Conservation (phyloP, 2,329 filamentous ascomycete species). For the Nothophaeocryptopus gaeumannii region DNA sequence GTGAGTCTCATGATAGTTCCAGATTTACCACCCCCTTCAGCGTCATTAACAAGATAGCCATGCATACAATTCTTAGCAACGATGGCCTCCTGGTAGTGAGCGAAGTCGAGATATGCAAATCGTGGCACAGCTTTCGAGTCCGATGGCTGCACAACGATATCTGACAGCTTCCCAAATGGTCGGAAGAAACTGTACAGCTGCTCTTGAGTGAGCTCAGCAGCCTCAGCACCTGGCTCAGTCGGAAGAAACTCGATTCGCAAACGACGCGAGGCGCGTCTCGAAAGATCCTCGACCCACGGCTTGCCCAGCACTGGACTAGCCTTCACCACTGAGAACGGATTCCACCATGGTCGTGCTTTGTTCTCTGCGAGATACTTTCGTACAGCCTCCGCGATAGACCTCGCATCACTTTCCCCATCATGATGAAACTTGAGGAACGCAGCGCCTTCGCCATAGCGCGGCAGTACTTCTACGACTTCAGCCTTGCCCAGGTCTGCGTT, state of each 20-base stretch:
- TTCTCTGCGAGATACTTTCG: constrained; percentile 63
- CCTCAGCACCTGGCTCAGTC: constrained; percentile 64
- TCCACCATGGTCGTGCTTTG: constrained; percentile 85
- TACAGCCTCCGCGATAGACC: constrained; percentile 61
- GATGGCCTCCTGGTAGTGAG: constrained; percentile 69
- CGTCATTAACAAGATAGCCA: constrained; percentile 68
- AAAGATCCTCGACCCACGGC: constrained; percentile 92
- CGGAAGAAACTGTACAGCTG: constrained; percentile 82
- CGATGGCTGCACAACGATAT: constrained; percentile 77
- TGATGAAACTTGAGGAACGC: constrained; percentile 84
- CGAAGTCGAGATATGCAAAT: constrained; percentile 77
- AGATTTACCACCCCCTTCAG: constrained; percentile 67
- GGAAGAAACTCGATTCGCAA: constrained; percentile 83
- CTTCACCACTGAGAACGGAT: constrained; percentile 69
- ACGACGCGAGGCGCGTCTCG: constrained; percentile 72
- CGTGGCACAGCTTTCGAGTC: constrained; percentile 83
- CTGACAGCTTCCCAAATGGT: constrained; percentile 82
- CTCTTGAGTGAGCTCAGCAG: constrained; percentile 80
- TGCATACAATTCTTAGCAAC: constrained; percentile 93
- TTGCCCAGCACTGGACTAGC: constrained; percentile 74
- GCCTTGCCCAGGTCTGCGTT: constrained; percentile 41
- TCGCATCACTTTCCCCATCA: constrained; percentile 45
- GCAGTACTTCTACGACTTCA: constrained; percentile 76
- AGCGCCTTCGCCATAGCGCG: constrained; percentile 84
- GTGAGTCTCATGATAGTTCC: constrained; percentile 77